Conservation (phyloP, 306 rosid genomes). For the Glycine tomentella region DNA sequence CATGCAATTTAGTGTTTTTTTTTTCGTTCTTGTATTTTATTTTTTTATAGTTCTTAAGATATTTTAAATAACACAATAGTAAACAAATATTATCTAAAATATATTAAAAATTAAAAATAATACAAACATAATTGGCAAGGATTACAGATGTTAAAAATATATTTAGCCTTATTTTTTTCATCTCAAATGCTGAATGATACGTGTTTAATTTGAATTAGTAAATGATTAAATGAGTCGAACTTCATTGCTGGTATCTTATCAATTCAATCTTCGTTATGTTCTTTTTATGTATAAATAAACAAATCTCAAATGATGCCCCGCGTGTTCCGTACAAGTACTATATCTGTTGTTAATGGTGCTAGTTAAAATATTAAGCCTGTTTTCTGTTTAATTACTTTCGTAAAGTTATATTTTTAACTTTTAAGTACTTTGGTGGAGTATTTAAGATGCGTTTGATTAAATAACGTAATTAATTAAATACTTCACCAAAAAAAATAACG, state of each 20-base stretch:
- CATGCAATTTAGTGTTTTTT: too few species aligned
- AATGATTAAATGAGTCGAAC: not conserved
- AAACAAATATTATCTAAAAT: too few species aligned
- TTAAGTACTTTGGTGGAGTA: slow-evolving; percentile 35
- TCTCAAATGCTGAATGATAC: not conserved
- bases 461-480: too few species aligned
- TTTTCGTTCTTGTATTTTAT: too few species aligned
- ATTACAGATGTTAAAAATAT: too few species aligned
- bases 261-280: not conserved
- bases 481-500: too few species aligned
- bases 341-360: not conserved
- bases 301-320: slow-evolving; percentile 3
- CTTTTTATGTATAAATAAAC: not conserved
- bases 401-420: not conserved
- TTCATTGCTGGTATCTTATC: slow-evolving; percentile 8
- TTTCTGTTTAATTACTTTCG: slow-evolving; percentile 1
- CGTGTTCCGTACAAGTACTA: slow-evolving; percentile 42
- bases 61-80: too few species aligned
- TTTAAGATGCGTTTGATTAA: not conserved
- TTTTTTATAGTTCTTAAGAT: too few species aligned
- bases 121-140: too few species aligned
- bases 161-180: not conserved
- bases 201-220: not conserved
- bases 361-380: slow-evolving; percentile 37
- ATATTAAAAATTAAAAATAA: too few species aligned